phyloP scores from a whole-genome alignment of 2,329 filamentous ascomycete genomes.

The Colletotrichum eleusines region DNA sequence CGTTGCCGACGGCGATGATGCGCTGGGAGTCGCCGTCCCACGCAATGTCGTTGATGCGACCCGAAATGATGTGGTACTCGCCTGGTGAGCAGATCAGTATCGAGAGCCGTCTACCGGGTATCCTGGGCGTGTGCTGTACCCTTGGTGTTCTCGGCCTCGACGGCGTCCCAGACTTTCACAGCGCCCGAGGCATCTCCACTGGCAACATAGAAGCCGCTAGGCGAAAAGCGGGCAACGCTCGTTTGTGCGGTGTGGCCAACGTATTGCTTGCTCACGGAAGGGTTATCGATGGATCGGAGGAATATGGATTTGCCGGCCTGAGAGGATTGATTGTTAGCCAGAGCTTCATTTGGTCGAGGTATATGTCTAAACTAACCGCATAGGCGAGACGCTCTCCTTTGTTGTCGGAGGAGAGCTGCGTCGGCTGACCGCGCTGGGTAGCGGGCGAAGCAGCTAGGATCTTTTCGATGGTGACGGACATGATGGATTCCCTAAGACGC shows the following conservation, averaged over 20 bases:
- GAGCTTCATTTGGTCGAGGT: neutral
- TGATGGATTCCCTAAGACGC: constrained; percentile 42
- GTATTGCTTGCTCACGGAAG: constrained; percentile 87
- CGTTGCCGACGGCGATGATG: constrained; percentile 95
- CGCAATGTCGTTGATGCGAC: constrained; percentile 94
- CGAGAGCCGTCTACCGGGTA: neutral
- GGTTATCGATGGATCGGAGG: constrained; percentile 92
- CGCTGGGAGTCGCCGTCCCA: constrained; percentile 98
- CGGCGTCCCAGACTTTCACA: constrained; percentile 93
- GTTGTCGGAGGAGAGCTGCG: constrained; percentile 86
- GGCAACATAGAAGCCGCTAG: constrained; percentile 94
- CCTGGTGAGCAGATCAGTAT: constrained; percentile 55
- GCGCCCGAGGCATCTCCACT: constrained; percentile 88
- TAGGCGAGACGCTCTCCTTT: constrained; percentile 95
- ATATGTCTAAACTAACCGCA: constrained; percentile 71
- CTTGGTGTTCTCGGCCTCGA: constrained; percentile 86
- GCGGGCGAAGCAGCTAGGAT: constrained; percentile 89
- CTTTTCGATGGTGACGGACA: constrained; percentile 70
- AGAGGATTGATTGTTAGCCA: constrained; percentile 4
- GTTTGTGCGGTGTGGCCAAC: constrained; percentile 89
- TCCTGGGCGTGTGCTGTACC: constrained; percentile 53
- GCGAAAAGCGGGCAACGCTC: constrained; percentile 93
- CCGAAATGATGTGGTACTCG: constrained; percentile 94
- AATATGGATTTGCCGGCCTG: constrained; percentile 98
- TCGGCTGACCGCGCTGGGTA: constrained; percentile 81